Percentiles rank a stretch among this genome's conserved stretches.
Evolutionary conservation across 306 rosid species (phyloP).

Genomic region (Corylus americana): DNA sequence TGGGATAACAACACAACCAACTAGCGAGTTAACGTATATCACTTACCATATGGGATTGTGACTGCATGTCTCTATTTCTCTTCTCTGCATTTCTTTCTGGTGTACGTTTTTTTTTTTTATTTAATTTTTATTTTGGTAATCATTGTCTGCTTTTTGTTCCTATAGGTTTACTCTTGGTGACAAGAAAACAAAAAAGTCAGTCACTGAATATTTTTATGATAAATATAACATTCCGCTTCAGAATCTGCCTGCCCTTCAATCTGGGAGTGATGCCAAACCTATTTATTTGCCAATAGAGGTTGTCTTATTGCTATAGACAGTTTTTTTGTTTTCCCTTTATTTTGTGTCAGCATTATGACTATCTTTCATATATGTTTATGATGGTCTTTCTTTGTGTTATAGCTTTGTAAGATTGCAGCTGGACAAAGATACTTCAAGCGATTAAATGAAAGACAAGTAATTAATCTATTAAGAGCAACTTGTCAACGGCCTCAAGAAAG

Average conservation of each 20-base stretch:
- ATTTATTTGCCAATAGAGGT: conserved; percentile 57
- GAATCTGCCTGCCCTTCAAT: conserved; percentile 64
- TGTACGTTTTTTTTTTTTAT: no score
- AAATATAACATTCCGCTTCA: conserved; percentile 32
- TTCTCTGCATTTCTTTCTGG: not conserved
- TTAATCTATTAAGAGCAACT: conserved; percentile 37
- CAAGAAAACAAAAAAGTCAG: not conserved
- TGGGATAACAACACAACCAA: conserved; percentile 49
- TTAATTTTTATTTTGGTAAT: no score
- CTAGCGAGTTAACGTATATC: conserved; percentile 41
- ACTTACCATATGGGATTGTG: not conserved
- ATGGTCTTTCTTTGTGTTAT: not conserved
- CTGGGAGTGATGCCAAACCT: conserved; percentile 40
- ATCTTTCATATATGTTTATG: not conserved
- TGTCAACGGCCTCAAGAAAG: conserved; percentile 40
- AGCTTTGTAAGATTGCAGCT: conserved; percentile 40
- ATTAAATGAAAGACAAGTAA: conserved; percentile 44
- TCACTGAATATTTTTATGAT: conserved; percentile 52
- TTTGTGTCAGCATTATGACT: not conserved
- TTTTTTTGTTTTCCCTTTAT: not conserved
- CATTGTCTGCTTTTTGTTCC: not conserved
- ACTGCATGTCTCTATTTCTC: not conserved
- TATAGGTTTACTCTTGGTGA: conserved; percentile 64
- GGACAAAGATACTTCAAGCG: conserved; percentile 52
- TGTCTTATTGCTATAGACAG: not conserved